These are phyloP conservation scores for Macroventuria anomochaeta DNA, from an alignment of 2,329 filamentous ascomycete species.

Conservation along the genomic window DNA sequence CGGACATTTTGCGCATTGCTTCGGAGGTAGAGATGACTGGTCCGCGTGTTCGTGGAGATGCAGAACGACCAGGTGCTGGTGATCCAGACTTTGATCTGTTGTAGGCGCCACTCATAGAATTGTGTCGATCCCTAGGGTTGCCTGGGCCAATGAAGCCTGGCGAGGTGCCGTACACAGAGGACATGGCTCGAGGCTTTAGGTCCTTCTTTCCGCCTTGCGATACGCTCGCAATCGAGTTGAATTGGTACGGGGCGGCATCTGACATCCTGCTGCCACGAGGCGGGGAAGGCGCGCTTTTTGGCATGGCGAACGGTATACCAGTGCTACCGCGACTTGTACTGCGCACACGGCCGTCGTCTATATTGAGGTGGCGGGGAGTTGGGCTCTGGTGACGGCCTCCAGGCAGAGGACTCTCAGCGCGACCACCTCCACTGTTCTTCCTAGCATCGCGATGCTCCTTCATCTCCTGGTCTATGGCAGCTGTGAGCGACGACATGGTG, in stretches of 20 bases:
- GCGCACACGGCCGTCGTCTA: slow-evolving; percentile 46
- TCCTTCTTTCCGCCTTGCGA: slow-evolving; percentile 53
- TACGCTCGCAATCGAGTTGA: slow-evolving; percentile 53
- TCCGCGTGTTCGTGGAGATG: slow-evolving; percentile 40
- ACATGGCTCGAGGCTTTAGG: slow-evolving; percentile 54
- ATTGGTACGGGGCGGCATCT: slow-evolving; percentile 52
- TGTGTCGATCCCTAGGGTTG: slow-evolving; percentile 45
- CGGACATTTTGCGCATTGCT: slow-evolving; percentile 20
- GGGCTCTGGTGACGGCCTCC: slow-evolving; percentile 62
- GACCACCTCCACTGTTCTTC: slow-evolving; percentile 26
- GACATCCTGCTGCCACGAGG: slow-evolving; percentile 41
- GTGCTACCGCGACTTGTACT: slow-evolving; percentile 43
- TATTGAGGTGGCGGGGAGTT: slow-evolving; percentile 63
- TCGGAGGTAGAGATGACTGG: slow-evolving; percentile 11
- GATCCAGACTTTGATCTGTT: slow-evolving; percentile 50
- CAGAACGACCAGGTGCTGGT: slow-evolving; percentile 46
- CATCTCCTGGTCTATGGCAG: slow-evolving; percentile 78
- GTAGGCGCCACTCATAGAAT: slow-evolving; percentile 48
- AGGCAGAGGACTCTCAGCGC: slow-evolving; percentile 35
- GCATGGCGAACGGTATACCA: slow-evolving; percentile 36
- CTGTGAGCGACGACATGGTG: slow-evolving; percentile 73
- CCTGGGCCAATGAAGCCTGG: slow-evolving; percentile 31
- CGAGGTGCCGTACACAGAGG: slow-evolving; percentile 46
- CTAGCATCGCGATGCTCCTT: slow-evolving; percentile 67
- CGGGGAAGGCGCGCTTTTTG: slow-evolving; percentile 35